A percentile compares a stretch with the other conserved stretches of the same genome.
Conservation (phyloP, 2,329 filamentous ascomycete genomes). For the Fusarium sublunatum region DNA sequence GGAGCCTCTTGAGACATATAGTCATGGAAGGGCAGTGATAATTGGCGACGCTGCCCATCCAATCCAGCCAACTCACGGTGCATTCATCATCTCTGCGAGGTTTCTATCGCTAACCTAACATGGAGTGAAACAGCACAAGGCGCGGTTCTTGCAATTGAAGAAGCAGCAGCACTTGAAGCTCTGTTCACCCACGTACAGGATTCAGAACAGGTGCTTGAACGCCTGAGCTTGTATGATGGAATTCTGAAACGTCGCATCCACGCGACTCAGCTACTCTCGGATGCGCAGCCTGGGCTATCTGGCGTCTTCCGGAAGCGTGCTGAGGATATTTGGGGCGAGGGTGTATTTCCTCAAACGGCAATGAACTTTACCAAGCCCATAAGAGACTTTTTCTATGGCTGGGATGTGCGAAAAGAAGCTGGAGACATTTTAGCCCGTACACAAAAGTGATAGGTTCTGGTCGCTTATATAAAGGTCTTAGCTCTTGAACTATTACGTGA, state of each 20-base stretch:
- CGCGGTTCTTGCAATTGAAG: background rate
- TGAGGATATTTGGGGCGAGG: conserved; percentile 4
- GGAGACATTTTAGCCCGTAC: background rate
- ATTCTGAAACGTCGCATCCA: conserved; percentile 2
- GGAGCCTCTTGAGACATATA: conserved; percentile 1
- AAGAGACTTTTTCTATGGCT: conserved; percentile 1
- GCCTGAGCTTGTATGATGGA: accelerated
- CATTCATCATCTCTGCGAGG: accelerated
- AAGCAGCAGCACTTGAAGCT: background rate
- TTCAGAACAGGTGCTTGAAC: accelerated
- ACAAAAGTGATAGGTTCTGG: too few relatives aligned
- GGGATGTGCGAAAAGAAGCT: background rate
- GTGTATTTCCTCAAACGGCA: background rate
- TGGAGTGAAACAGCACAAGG: background rate
- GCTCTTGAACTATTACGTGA: too few relatives aligned
- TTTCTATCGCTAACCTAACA: background rate
- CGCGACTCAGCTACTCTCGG: background rate
- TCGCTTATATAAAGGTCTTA: too few relatives aligned
- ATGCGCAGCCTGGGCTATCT: background rate
- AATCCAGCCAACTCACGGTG: conserved; percentile 8
- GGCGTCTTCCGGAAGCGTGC: background rate
- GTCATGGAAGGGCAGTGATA: accelerated
- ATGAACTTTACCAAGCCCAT: conserved; percentile 7
- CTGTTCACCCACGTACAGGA: background rate
- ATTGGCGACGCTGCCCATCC: conserved; percentile 12